Evolutionary conservation across 2,329 filamentous ascomycete species (phyloP).

Genomic region (Sordariomycetes sp.): DNA sequence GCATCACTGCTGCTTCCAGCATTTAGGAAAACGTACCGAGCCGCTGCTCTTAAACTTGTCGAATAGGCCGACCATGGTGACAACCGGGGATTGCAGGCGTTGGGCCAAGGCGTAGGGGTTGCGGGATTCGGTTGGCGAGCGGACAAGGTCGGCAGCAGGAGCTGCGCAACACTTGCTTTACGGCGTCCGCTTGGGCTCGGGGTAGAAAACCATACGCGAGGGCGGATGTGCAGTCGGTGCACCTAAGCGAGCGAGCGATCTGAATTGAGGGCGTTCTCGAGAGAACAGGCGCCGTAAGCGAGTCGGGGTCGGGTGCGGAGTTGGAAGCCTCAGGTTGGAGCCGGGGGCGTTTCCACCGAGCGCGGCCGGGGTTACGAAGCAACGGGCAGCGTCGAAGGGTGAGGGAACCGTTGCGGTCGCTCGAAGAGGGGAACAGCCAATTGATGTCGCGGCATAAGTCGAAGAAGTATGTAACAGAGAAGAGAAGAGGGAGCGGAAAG

Average conservation of each 20-base stretch:
- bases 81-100: background rate
- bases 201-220: conserved; percentile 14
- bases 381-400: too few relatives aligned
- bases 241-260: background rate
- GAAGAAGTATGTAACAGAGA: background rate
- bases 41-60: conserved; percentile 48
- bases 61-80: conserved; percentile 47
- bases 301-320: background rate
- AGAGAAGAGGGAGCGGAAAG: background rate
- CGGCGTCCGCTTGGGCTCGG: conserved; percentile 10
- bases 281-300: background rate
- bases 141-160: conserved; percentile 17
- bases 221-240: conserved; percentile 1
- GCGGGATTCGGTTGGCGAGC: conserved; percentile 5
- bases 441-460: too few relatives aligned
- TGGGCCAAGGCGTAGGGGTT: conserved; percentile 3
- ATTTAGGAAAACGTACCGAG: conserved; percentile 40
- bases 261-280: background rate
- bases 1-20: too few relatives aligned
- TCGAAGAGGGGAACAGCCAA: background rate
- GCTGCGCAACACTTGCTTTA: conserved; percentile 25
- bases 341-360: background rate
- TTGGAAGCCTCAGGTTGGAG: background rate
- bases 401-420: too few relatives aligned
- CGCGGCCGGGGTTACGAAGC: background rate